phyloP scores from a whole-genome alignment of 495 filamentous ascomycete genomes.

The Daldinia concentrica region DNA sequence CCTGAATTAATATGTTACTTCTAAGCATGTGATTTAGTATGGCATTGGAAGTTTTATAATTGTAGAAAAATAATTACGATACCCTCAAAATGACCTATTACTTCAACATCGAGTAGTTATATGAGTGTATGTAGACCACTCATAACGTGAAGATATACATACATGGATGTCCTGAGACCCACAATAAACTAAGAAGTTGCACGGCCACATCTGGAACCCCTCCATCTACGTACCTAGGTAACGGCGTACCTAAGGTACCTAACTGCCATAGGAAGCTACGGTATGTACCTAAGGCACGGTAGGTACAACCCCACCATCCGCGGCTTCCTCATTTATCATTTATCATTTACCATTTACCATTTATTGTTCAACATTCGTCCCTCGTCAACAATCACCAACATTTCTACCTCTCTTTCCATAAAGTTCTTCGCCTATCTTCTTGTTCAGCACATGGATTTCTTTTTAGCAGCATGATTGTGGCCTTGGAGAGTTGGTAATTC shows the following conservation, averaged over 20 bases:
- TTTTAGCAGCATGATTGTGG: constrained; percentile 15
- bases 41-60: too few relatives aligned
- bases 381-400: not conserved
- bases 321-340: not conserved
- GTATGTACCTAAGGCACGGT: not conserved
- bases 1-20: too few relatives aligned
- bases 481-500: constrained; percentile 9
- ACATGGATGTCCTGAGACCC: too few relatives aligned
- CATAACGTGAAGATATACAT: too few relatives aligned
- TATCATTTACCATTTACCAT: not conserved
- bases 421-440: constrained; percentile 3
- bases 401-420: not conserved
- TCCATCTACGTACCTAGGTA: not conserved
- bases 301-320: constrained; percentile 4
- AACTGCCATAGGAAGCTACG: not conserved
- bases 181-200: not conserved
- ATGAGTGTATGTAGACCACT: too few relatives aligned
- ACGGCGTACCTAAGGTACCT: not conserved
- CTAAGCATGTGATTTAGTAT: too few relatives aligned
- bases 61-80: too few relatives aligned
- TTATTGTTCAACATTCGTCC: not conserved
- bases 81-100: too few relatives aligned
- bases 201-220: constrained; percentile 8
- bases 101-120: too few relatives aligned
- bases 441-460: not conserved